Base-by-base conservation (phyloP, 2,329 filamentous ascomycete species). In the Microcyclosporella mali region DNA sequence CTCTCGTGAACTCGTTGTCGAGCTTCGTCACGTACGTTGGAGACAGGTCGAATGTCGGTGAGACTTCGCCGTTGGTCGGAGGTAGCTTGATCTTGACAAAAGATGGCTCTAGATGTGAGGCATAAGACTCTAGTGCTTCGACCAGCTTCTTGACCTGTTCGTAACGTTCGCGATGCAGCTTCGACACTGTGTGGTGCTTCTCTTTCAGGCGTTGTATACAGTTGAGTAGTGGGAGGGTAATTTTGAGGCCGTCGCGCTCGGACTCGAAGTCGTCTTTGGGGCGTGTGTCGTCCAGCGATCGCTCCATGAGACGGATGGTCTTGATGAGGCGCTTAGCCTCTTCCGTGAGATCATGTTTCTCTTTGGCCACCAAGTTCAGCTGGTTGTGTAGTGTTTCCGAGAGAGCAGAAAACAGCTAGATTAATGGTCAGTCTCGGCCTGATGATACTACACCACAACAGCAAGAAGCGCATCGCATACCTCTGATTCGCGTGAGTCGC, bases 111-210 rank as follows among this genome's bases (percentile, higher is more conserved):
- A 98, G 84, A 63, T 97, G 92, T 8, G 87, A 94, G 1, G 92
- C 94, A 65, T 97, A 98, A 4, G 90, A 95, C 63, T 95, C 84
- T 38, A 98, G 82, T 3, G 90, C 90, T 66, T 94, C 81, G 17
- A 88, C 88, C 51, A 98, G 84, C 73, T 95, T 95, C 68, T 87
- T 90, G 46, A 97, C 88, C 71, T 97, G 88, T 62, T 95, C 89
- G 58, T 88, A 95, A 47, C 92, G 84, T 67, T 97, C 89, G 51
- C 81, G 83, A 66, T 98, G 89, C 45, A 92, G 70, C 61, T 84
- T 86, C 67, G 79, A 81, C 54, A 97, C 78, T 39, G 85, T 80
- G 45, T 71, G 74, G 59, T 95, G 85, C 69, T 92, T 95, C 65
- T 95, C 88, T 65, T 88, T 90, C 41, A 98, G 74, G 14, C 66